Conservation (phyloP, 768 basidiomycete genomes). For the Phaffia tasmanica region DNA sequence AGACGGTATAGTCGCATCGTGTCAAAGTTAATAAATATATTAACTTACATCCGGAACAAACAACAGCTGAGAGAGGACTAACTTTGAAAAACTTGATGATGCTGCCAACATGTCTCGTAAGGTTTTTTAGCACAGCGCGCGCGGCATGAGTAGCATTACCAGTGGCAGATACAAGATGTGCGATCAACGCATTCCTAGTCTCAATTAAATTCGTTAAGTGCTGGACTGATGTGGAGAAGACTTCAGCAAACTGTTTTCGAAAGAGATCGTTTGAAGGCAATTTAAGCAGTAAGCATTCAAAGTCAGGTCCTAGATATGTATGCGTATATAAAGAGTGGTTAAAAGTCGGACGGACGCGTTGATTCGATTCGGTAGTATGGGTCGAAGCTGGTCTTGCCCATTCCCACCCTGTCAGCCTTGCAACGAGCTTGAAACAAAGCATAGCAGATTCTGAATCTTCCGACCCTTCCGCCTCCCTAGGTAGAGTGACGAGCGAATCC, state of each 20-base stretch:
- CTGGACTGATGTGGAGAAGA: background rate
- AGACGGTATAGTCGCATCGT: background rate
- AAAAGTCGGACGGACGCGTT: background rate
- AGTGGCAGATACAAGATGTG: background rate
- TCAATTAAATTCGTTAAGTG: constrained; percentile 3
- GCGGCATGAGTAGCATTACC: no score
- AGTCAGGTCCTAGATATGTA: background rate
- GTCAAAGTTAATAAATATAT: no score
- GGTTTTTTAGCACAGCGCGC: no score
- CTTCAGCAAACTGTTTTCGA: background rate
- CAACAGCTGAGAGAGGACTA: no score
- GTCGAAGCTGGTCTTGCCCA: background rate
- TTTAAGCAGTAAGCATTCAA: background rate
- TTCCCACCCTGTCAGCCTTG: constrained; percentile 14
- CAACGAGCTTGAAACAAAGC: constrained; percentile 20
- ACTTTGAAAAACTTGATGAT: no score
- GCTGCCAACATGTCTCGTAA: no score
- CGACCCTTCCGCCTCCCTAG: background rate
- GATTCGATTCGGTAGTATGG: background rate
- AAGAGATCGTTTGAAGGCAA: no score
- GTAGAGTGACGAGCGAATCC: background rate
- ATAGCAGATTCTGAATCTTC: constrained; percentile 10
- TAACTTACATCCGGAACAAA: no score
- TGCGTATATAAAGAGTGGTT: background rate
- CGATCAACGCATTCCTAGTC: background rate